Base-by-base conservation (phyloP, 1,139 yeast genomes). In the Protomyces macrosporus region DNA sequence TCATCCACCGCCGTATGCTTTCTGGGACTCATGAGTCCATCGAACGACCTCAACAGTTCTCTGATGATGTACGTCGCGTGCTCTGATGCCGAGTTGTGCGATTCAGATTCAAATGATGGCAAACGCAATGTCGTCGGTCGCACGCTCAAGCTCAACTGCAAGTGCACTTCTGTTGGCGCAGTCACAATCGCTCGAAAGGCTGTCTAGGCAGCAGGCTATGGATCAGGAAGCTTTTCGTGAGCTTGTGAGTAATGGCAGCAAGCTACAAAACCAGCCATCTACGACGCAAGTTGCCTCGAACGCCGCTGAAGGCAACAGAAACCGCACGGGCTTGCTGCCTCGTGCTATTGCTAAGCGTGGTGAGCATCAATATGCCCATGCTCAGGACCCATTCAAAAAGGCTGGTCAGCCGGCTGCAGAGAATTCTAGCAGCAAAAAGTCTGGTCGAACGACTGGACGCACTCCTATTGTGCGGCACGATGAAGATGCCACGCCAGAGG, bases 221-320 rank as follows among this genome's bases (percentile, higher is more conserved):
- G 58, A 62, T 33, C 65, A 62, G 58, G 62, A 56, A n/a, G 65
- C 50, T 33, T 62, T 62, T 42, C 56, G 65, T 35, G 51, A 56
- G 35, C 45, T 62, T 3, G 10, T 61, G 23, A 50, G 32, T 12
- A 32, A 45, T 7, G 45, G 50, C 5, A 37, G 45, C 23, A 36
- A 35, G 30, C 40, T 36, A 33, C 36, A 37, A 14, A 34, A 32
- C n/a, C 40, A 33, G 14, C 32, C 45, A 3, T 23, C 58, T 14
- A 4, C 33, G 12, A 33, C 10, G n/a, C 14, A 55, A 55, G 45
- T 12, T 52, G 16, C 35, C 60, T 45, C 60, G 60, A 33, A 45
- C 23, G 36, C 33, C 1, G 53, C 60, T 3, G 45, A 45, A 16
- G 52, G 45, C 7, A 45, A 42, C 37, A 42, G 12, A 30, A 32